Evolutionary conservation across 768 basidiomycete genomes (phyloP).

Genomic region (Phaeotremella fagi): DNA sequence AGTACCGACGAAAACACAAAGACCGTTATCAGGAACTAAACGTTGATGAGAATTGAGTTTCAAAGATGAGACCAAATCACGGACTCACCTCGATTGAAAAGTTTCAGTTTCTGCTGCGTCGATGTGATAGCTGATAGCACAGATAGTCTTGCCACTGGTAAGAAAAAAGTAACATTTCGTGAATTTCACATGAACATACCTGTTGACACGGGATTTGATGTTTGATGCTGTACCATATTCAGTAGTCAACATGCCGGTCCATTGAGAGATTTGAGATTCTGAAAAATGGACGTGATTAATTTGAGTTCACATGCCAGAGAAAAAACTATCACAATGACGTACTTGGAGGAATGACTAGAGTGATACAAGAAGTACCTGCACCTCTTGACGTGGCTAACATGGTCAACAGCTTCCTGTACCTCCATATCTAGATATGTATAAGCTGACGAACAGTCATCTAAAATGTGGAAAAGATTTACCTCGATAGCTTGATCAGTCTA

Average conservation of each 20-base stretch:
- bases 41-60: conserved; percentile 7
- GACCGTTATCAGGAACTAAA: conserved; percentile 83
- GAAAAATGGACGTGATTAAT: no score
- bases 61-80: not conserved
- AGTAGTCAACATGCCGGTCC: conserved; percentile 92
- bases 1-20: conserved; percentile 96
- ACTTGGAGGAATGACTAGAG: conserved; percentile 87
- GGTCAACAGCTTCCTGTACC: conserved; percentile 98
- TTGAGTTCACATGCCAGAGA: conserved; percentile 52
- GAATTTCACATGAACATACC: conserved; percentile 13
- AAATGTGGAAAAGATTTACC: conserved; percentile 12
- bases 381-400: conserved; percentile 91
- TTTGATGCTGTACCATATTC: conserved; percentile 99
- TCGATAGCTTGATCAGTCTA: conserved; percentile 42
- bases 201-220: conserved; percentile 79
- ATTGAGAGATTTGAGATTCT: conserved; percentile 79
- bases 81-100: conserved; percentile 66
- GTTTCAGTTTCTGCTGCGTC: conserved; percentile 93
- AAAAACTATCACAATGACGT: conserved; percentile 40
- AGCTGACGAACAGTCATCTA: not conserved
- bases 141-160: conserved; percentile 73
- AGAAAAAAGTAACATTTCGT: not conserved
- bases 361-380: conserved; percentile 98
- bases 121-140: conserved; percentile 97
- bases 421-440: conserved; percentile 52